phyloP scores from a whole-genome alignment of 768 basidiomycete species.

The Hebeloma cylindrosporum region DNA sequence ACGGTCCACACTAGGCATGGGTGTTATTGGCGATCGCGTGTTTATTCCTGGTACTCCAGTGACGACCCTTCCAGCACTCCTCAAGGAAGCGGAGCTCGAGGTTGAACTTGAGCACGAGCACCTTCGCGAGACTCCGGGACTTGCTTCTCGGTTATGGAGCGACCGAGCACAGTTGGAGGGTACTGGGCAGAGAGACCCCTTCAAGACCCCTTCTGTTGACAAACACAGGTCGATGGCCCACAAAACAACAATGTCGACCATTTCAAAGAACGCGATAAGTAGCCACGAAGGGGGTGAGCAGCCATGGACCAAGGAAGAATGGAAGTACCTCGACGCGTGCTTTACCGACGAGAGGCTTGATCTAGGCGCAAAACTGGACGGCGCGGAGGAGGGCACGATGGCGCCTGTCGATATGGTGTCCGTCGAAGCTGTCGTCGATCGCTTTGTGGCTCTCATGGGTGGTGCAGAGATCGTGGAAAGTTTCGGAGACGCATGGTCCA shows the following conservation, averaged over 20 bases:
- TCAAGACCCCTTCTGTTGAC: slow-evolving; percentile 28
- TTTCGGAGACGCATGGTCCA: slow-evolving; percentile 56
- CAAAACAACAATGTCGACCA: too few relatives aligned
- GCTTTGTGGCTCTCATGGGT: slow-evolving; percentile 54
- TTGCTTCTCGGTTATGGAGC: slow-evolving; percentile 6
- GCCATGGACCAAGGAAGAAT: slow-evolving; percentile 73
- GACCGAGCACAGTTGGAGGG: not conserved
- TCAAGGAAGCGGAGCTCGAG: slow-evolving; percentile 59
- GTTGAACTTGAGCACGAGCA: slow-evolving; percentile 28
- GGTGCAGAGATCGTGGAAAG: slow-evolving; percentile 37
- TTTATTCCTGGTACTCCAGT: slow-evolving; percentile 54
- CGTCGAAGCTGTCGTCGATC: slow-evolving; percentile 56
- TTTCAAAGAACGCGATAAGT: not conserved
- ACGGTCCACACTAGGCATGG: slow-evolving; percentile 36
- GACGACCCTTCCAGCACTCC: slow-evolving; percentile 54
- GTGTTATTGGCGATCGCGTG: slow-evolving; percentile 51
- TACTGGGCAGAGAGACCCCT: slow-evolving; percentile 20
- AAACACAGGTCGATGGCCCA: slow-evolving; percentile 4
- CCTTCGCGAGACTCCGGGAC: not conserved
- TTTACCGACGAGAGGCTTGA: slow-evolving; percentile 70
- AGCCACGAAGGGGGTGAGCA: slow-evolving; percentile 15
- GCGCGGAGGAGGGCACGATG: slow-evolving; percentile 33
- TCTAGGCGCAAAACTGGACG: slow-evolving; percentile 32
- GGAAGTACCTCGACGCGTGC: slow-evolving; percentile 78
- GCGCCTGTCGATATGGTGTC: slow-evolving; percentile 54